Conservation (phyloP, 495 filamentous ascomycete genomes). For the Talaromyces proteolyticus region DNA sequence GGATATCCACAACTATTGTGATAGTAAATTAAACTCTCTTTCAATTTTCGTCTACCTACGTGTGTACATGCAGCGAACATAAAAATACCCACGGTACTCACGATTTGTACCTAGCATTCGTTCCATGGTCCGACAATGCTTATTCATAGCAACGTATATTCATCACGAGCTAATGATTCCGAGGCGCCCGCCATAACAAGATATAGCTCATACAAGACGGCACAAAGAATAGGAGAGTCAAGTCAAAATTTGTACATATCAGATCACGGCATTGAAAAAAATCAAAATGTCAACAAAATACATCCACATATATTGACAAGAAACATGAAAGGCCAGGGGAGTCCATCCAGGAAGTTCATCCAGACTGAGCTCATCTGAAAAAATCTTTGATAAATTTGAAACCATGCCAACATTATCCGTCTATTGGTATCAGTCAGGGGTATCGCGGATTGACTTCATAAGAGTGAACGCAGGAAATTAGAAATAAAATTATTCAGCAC, state of each 20-base stretch:
- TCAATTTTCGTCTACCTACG: not conserved
- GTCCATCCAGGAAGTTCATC: no score
- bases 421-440: constrained; percentile 1
- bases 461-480: constrained; percentile 3
- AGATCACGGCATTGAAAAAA: not conserved
- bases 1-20: not conserved
- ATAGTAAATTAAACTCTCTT: no score
- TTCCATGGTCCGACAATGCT: not conserved
- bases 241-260: not conserved
- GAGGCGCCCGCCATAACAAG: not conserved
- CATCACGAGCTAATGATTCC: not conserved
- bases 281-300: not conserved
- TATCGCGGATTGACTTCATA: not conserved
- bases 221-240: not conserved
- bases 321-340: not conserved
- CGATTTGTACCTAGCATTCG: no score
- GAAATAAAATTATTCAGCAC: not conserved
- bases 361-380: not conserved
- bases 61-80: not conserved
- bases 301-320: not conserved
- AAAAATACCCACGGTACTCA: not conserved
- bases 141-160: not conserved
- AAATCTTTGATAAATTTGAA: not conserved
- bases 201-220: no score
- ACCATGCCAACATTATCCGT: not conserved